phyloP scores from a whole-genome alignment of 164 flowering plant species.

The Chimonanthus praecox region DNA sequence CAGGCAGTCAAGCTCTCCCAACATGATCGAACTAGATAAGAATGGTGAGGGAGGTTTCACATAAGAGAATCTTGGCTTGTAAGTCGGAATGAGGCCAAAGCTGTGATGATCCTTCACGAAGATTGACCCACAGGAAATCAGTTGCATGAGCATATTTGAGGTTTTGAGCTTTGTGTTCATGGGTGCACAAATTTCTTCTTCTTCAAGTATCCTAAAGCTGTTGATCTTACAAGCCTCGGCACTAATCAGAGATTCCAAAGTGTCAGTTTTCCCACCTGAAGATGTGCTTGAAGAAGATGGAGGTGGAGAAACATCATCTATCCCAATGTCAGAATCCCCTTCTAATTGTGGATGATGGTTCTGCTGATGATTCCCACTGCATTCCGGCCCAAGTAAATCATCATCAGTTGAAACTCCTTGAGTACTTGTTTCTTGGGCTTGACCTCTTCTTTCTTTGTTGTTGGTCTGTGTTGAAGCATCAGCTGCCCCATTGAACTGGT shows the following conservation, averaged over 20 bases:
- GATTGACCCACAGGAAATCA: conserved; percentile 92
- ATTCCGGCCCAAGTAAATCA: conserved; percentile 35
- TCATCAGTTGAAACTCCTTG: conserved; percentile 87
- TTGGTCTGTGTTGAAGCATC: conserved; percentile 94
- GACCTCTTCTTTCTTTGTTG: conserved; percentile 30
- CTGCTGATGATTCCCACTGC: conserved; percentile 17
- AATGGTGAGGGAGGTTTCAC: conserved; percentile 69
- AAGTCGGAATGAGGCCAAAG: conserved; percentile 72
- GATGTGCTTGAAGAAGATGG: conserved; percentile 65
- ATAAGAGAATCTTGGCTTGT: conserved; percentile 57
- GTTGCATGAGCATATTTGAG: conserved; percentile 75
- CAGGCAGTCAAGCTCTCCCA: conserved; percentile 70
- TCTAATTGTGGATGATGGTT: conserved; percentile 24
- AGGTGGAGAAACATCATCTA: conserved; percentile 52
- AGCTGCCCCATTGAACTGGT: conserved; percentile 49
- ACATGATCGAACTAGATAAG: conserved; percentile 57
- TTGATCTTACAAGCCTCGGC: conserved; percentile 70
- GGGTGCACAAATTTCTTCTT: conserved; percentile 51
- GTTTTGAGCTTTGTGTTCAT: conserved; percentile 55
- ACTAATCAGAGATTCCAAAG: conserved; percentile 84
- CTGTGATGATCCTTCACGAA: conserved; percentile 77
- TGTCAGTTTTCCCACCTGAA: conserved; percentile 74
- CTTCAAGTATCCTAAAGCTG: conserved; percentile 67
- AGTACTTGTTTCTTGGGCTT: conserved; percentile 56
- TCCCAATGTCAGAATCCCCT: conserved; percentile 34